Evolutionary conservation across 2,329 filamentous ascomycete genomes (phyloP), one percentile per base, ranked within the genome.

Genomic region (Diaporthe humulicola): DNA sequence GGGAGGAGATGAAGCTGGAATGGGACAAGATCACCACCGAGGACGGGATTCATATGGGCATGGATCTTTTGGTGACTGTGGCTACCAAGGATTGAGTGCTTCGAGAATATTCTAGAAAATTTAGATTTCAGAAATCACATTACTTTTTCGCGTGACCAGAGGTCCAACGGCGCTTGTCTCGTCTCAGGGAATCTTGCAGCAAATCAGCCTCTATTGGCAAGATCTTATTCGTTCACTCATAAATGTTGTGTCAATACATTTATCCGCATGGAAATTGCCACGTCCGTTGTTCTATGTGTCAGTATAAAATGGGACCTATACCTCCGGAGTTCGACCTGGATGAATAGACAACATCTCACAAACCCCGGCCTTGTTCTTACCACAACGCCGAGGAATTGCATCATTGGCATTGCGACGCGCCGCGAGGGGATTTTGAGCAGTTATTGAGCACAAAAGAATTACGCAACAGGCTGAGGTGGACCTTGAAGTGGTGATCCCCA

Each of bases 31-130:
- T 80, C 19, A 75, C 67, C 14, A 80, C 77, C 0, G 70, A 80
- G 25, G 76, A 79, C 22, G 80, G 80, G 9, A 80, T 82, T 64
- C 76, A 76, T 15, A 81, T 82, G 81, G 78, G 80, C 25, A 77
- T 82, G 77, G 79, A 81, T n/a, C 40, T 81, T 36, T 40, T 81
- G 36, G 79, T 80, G 40, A 66, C 71, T 28, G 64, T 69, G 8
- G 64, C 64, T 40, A 54, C 64, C 2, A 69, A 69, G 64, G 64
- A 38, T 9, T 69, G 19, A 54, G 48, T 15, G 33, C 2, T 28
- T 22, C 9, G 9, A 4, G 4, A 15, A 25, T 2, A 10, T 17
- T 1, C 30, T 1, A 54, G 15, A 28, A 28, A 30, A n/a, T 28
- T 2, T 54, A 69, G n/a, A 69, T 19, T 40, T 8, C 19, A 38